Base-by-base conservation (phyloP, 2,329 filamentous ascomycete genomes). In the Clarireedia paspali region DNA sequence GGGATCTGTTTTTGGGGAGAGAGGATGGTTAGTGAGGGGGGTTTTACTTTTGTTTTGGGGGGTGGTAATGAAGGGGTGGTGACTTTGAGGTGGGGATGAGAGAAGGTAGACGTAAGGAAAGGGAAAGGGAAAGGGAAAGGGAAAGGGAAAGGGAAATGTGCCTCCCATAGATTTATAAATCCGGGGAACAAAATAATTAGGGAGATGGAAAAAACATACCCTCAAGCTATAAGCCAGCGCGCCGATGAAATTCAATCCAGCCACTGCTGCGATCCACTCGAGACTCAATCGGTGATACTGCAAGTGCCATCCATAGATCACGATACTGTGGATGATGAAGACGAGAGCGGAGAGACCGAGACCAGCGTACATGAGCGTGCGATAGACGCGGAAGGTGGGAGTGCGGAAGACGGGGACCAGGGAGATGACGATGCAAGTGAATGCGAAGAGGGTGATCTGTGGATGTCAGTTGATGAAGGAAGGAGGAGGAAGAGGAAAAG, bases 371-470 rank as follows among this genome's bases (percentile, higher is more conserved):
- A 65, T 63, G 2, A 59, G 57, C 3, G 63, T 50, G 48, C 65
- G 56, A 15, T 63, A 60, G 14, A 52, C 60, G 49, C 65, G 52
- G 24, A 63, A 60, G 17, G 47, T 49, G 7, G 57, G 56, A 23
- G 57, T 40, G 9, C 57, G 53, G 46, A 64, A 65, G 47, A 38
- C 55, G 12, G 59, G 64, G 30, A 56, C 50, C 3, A 68, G 34
- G 30, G 62, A 61, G 10, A 72, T 66, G 42, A 70, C 58, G 6
- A 68, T 67, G 23, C 70, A 72, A 15, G 69, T 48, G 3, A 63
- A 48, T 5, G 70, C 68, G 12, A 76, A 63, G 5, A 63, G 60
- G 14, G 65, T 63, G 27, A 72, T 73, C 70, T 46, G 44, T 6
- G 48, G 23, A 15, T 2, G 50, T 46, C 27, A 46, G 24, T 23